Percentiles rank a stretch among this genome's conserved stretches.
phyloP scores from a whole-genome alignment of 805 yeast species.

The Starmerella potacharoeniae region DNA sequence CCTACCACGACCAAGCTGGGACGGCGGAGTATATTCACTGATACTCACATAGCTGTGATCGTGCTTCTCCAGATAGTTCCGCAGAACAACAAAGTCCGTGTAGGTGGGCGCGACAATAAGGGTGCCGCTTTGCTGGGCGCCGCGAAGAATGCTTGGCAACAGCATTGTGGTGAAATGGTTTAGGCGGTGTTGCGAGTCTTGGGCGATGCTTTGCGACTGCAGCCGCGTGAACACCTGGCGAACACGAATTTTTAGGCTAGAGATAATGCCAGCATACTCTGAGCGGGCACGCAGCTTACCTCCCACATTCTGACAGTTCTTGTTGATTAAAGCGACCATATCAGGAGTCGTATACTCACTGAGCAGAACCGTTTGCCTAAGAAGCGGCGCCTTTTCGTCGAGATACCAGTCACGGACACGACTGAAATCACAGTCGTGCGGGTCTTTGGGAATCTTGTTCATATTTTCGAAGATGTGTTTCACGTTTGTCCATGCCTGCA shows the following conservation, averaged over 20 bases:
- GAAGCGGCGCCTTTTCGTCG: constrained; percentile 59
- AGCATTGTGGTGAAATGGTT: constrained; percentile 63
- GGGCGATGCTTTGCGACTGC: constrained; percentile 40
- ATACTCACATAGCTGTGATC: constrained; percentile 58
- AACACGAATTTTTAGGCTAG: constrained; percentile 52
- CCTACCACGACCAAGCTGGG: constrained; percentile 61
- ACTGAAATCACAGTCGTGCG: constrained; percentile 79
- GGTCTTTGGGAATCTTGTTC: constrained; percentile 65
- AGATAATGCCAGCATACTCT: constrained; percentile 46
- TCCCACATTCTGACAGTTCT: constrained; percentile 29
- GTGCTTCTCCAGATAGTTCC: constrained; percentile 51
- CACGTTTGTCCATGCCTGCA: constrained; percentile 90
- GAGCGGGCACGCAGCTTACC: constrained; percentile 32
- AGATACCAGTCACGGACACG: constrained; percentile 87
- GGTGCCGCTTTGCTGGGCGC: constrained; percentile 59
- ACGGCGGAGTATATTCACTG: constrained; percentile 70
- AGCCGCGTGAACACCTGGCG: constrained; percentile 52
- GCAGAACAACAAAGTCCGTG: constrained; percentile 69
- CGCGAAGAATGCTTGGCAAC: constrained; percentile 56
- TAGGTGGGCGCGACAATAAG: constrained; percentile 75
- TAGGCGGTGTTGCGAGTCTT: constrained; percentile 76
- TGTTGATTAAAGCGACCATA: constrained; percentile 47
- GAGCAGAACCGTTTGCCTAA: constrained; percentile 71
- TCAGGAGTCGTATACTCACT: constrained; percentile 73
- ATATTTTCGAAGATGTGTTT: constrained; percentile 52